Percentiles rank a stretch among this genome's conserved stretches.
phyloP scores from a whole-genome alignment of 352 stramenopile genomes.

The Globisporangium nunn region DNA sequence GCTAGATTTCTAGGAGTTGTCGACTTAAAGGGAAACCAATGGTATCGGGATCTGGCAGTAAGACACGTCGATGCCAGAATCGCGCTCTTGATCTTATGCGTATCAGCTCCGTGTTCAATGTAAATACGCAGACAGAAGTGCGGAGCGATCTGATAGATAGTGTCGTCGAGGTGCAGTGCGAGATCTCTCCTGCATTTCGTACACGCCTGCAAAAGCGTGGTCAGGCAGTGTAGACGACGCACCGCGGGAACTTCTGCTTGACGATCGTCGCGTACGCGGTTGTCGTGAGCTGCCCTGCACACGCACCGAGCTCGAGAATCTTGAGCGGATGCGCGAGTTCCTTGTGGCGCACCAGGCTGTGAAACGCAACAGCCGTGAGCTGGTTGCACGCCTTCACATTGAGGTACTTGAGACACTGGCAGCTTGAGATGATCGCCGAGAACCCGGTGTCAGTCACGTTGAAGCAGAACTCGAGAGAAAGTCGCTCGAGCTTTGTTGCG shows the following conservation, averaged over 20 bases:
- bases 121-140: too few species aligned
- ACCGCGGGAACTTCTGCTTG: slow-evolving; percentile 56
- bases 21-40: too few species aligned
- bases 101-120: too few species aligned
- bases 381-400: slow-evolving; percentile 87
- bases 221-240: slow-evolving; percentile 66
- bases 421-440: slow-evolving; percentile 33
- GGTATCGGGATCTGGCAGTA: too few species aligned
- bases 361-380: slow-evolving; percentile 59
- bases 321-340: slow-evolving; percentile 17
- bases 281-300: slow-evolving; percentile 59
- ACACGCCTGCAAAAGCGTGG: too few species aligned
- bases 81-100: too few species aligned
- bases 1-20: too few species aligned
- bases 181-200: too few species aligned
- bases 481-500: slow-evolving; percentile 27
- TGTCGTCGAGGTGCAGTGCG: too few species aligned
- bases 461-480: slow-evolving; percentile 88
- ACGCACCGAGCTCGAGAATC: slow-evolving; percentile 61
- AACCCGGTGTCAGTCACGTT: slow-evolving; percentile 76
- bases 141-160: too few species aligned
- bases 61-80: too few species aligned
- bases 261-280: slow-evolving; percentile 49
- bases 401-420: slow-evolving; percentile 50
- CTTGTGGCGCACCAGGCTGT: slow-evolving; percentile 32